Conservation (phyloP, 768 basidiomycete genomes). For the Gloeopeniophorella convolvens region DNA sequence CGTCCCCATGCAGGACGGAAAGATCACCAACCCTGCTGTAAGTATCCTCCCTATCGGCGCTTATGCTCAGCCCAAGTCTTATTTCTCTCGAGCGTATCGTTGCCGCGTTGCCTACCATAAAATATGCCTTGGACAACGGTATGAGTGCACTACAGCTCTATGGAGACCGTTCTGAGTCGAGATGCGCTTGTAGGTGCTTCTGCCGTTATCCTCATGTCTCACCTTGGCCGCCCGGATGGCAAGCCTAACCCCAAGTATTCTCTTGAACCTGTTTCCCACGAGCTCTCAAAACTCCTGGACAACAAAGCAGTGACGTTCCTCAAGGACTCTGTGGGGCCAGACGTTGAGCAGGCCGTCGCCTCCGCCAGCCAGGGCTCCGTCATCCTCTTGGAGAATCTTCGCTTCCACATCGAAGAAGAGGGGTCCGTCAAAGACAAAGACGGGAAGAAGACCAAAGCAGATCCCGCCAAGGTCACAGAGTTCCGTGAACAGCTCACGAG, state of each 20-base stretch:
- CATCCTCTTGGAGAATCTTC: conserved; percentile 93
- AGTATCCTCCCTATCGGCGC: conserved; percentile 29
- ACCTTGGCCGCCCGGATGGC: conserved; percentile 95
- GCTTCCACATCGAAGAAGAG: conserved; percentile 98
- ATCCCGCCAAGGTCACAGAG: conserved; percentile 65
- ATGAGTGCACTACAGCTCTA: conserved; percentile 9
- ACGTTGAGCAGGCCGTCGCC: conserved; percentile 74
- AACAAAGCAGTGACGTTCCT: conserved; percentile 71
- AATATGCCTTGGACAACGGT: conserved; percentile 88
- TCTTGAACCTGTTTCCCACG: conserved; percentile 76
- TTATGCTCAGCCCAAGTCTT: conserved; percentile 9
- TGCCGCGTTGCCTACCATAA: conserved; percentile 91
- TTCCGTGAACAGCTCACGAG: conserved; percentile 87
- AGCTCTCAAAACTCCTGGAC: conserved; percentile 68
- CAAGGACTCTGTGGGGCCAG: conserved; percentile 77
- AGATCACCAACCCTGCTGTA: conserved; percentile 95
- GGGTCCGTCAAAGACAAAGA: conserved; percentile 91
- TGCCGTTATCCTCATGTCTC: conserved; percentile 91
- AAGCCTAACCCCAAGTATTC: conserved; percentile 86
- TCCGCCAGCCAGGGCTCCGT: conserved; percentile 59
- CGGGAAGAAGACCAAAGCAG: conserved; percentile 92
- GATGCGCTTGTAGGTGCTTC: conserved; percentile 53
- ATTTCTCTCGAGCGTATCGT: conserved; percentile 72
- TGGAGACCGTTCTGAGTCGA: conserved; percentile 9
- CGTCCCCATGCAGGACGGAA: conserved; percentile 83